phyloP scores from a whole-genome alignment of 495 filamentous ascomycete genomes.

The Venustampulla echinocandica region DNA sequence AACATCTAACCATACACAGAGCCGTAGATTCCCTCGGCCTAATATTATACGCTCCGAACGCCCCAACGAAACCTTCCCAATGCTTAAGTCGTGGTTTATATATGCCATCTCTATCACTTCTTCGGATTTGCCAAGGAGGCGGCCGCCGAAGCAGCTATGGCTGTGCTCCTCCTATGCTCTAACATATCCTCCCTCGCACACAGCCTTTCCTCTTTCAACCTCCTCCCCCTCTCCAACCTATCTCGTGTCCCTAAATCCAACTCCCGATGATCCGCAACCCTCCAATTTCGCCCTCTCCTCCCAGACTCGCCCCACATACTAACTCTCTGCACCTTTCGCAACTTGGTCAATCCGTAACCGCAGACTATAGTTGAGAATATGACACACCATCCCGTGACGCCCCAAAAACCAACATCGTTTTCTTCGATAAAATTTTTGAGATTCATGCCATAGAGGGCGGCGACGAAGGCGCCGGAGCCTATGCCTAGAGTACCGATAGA shows the following conservation, averaged over 20 bases:
- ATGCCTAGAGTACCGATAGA: slow-evolving; percentile 89
- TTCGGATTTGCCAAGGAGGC: no score
- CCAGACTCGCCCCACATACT: slow-evolving; percentile 56
- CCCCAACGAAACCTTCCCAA: no score
- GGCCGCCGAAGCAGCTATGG: background rate
- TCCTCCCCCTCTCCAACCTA: background rate
- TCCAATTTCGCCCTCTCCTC: slow-evolving; percentile 18
- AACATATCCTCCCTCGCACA: slow-evolving; percentile 1
- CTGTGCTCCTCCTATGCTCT: background rate
- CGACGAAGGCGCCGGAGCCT: slow-evolving; percentile 85
- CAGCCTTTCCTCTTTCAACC: slow-evolving; percentile 8
- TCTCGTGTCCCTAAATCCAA: slow-evolving; percentile 8
- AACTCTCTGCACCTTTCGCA: slow-evolving; percentile 80
- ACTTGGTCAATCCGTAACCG: slow-evolving; percentile 68
- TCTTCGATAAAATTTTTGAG: slow-evolving; percentile 98
- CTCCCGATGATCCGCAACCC: background rate
- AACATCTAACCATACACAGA: no score
- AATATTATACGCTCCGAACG: no score
- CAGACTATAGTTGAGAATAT: slow-evolving; percentile 68
- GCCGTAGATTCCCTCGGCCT: no score
- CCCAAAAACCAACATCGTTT: slow-evolving; percentile 77
- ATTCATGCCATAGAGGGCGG: slow-evolving; percentile 98
- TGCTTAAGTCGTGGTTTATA: no score
- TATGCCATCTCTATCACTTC: no score
- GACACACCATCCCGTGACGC: slow-evolving; percentile 60